Percentiles rank a stretch among this genome's conserved stretches.
These are phyloP conservation scores for Mitragyna speciosa DNA, from an alignment of 257 asterid species.

Conservation along the genomic window DNA sequence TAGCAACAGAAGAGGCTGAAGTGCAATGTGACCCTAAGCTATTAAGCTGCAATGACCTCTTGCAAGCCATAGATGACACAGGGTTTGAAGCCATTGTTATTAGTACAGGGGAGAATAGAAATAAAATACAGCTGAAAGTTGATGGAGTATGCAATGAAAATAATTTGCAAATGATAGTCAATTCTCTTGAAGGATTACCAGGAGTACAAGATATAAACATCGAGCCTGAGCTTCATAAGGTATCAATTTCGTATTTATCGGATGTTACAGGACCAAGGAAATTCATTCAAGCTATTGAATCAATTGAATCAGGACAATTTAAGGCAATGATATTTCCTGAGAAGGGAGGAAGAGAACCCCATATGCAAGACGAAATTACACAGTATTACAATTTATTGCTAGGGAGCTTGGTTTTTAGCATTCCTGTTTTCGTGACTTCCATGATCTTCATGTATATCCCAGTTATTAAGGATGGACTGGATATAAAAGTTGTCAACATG, in stretches of 20 bases:
- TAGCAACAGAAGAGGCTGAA: conserved; percentile 49
- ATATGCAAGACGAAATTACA: conserved; percentile 33
- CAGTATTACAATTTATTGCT: conserved; percentile 32
- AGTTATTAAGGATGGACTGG: conserved; percentile 35
- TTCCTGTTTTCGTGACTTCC: conserved; percentile 41
- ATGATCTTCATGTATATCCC: conserved; percentile 50
- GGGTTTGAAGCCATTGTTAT: conserved; percentile 39
- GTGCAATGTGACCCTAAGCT: conserved; percentile 34
- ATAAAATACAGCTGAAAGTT: conserved; percentile 36
- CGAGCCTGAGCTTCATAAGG: conserved; percentile 30
- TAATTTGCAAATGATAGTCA: conserved; percentile 30
- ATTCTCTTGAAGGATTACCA: conserved; percentile 35
- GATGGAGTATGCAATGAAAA: conserved; percentile 30
- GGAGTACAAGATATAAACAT: conserved; percentile 34
- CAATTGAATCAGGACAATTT: conserved; percentile 36
- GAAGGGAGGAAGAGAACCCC: conserved; percentile 28
- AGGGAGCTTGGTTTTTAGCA: conserved; percentile 44
- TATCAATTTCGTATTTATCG: conserved; percentile 35
- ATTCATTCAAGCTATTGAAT: conserved; percentile 37
- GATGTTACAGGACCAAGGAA: conserved; percentile 43
- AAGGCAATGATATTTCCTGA: conserved; percentile 42
- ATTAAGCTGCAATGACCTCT: conserved; percentile 20
- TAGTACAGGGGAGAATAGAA: conserved; percentile 31
- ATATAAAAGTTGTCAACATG: conserved; percentile 40
- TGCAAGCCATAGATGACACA: conserved; percentile 31